Conservation (phyloP, 129 eudicot genomes). For the Artemisia argyi region DNA sequence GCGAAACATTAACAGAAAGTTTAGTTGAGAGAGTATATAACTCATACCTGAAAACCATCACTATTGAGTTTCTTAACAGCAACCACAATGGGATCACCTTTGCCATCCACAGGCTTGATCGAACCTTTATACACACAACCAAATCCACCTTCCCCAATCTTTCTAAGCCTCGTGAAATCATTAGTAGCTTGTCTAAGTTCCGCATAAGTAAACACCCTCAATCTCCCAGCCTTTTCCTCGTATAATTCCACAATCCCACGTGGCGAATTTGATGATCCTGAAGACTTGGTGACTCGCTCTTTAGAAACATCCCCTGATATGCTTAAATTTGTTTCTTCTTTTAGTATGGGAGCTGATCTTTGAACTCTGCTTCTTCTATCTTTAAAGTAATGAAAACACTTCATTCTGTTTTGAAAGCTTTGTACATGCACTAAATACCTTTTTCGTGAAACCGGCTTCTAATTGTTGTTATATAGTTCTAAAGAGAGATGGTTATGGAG, state of each 20-base stretch:
- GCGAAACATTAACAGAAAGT: too few relatives aligned
- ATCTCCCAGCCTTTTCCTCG: slow-evolving; percentile 63
- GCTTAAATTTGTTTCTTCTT: slow-evolving; percentile 40
- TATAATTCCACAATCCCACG: slow-evolving; percentile 71
- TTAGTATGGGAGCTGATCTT: slow-evolving; percentile 70
- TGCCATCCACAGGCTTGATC: slow-evolving; percentile 61
- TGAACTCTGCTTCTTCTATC: slow-evolving; percentile 56
- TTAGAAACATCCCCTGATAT: slow-evolving; percentile 37
- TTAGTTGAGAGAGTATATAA: not conserved
- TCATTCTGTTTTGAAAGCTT: slow-evolving; percentile 46
- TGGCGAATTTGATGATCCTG: slow-evolving; percentile 51
- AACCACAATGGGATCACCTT: slow-evolving; percentile 54
- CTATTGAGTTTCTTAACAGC: slow-evolving; percentile 76
- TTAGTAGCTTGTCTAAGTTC: slow-evolving; percentile 79
- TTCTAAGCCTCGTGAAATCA: slow-evolving; percentile 60
- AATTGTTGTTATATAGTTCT: slow-evolving; percentile 8
- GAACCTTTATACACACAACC: slow-evolving; percentile 81
- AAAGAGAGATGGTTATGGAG: slow-evolving; percentile 7
- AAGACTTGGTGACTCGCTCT: slow-evolving; percentile 58
- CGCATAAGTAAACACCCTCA: slow-evolving; percentile 67
- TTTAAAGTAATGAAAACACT: slow-evolving; percentile 73
- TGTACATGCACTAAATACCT: slow-evolving; percentile 6
- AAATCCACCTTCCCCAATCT: slow-evolving; percentile 95
- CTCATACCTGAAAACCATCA: slow-evolving; percentile 80
- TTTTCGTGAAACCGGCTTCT: not conserved